These are phyloP conservation scores for Priceomyces medius DNA, from an alignment of 805 yeast species.

Conservation along the genomic window DNA sequence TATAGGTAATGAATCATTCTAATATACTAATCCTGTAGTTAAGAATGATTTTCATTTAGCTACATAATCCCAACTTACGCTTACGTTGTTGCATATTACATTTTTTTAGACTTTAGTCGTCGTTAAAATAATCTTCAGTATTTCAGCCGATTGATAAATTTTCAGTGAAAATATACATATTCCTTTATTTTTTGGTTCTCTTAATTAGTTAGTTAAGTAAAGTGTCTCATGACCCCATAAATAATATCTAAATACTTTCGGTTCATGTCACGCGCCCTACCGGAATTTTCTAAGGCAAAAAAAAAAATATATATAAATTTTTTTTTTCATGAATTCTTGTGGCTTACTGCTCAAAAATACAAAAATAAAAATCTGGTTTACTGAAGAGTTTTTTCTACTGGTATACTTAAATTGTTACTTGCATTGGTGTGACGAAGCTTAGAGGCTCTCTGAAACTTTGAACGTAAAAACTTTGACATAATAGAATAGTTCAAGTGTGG, in stretches of 20 bases:
- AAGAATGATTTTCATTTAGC: not conserved
- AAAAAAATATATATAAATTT: not conserved
- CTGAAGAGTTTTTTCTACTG: not conserved
- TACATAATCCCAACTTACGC: not conserved
- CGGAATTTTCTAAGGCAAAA: slow-evolving; percentile 1
- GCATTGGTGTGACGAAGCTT: not conserved
- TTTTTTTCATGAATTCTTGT: slow-evolving; percentile 2
- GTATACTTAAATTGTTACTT: not conserved
- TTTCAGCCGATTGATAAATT: not conserved
- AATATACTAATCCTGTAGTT: not conserved
- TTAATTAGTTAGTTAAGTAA: too few species aligned
- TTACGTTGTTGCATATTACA: not conserved
- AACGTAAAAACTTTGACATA: not conserved
- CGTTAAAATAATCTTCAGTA: not conserved
- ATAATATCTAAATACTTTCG: not conserved
- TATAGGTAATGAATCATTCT: slow-evolving; percentile 16
- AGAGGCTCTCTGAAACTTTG: not conserved
- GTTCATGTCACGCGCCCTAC: not conserved
- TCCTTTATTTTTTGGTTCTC: not conserved
- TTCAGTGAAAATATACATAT: not conserved
- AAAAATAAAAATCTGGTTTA: not conserved
- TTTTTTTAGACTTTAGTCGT: not conserved
- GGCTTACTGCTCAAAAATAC: slow-evolving; percentile 1
- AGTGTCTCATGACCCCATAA: not conserved
- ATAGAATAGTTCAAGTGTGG: not conserved